phyloP scores from a whole-genome alignment of 257 asterid species.

The Euphrasia confusa region DNA sequence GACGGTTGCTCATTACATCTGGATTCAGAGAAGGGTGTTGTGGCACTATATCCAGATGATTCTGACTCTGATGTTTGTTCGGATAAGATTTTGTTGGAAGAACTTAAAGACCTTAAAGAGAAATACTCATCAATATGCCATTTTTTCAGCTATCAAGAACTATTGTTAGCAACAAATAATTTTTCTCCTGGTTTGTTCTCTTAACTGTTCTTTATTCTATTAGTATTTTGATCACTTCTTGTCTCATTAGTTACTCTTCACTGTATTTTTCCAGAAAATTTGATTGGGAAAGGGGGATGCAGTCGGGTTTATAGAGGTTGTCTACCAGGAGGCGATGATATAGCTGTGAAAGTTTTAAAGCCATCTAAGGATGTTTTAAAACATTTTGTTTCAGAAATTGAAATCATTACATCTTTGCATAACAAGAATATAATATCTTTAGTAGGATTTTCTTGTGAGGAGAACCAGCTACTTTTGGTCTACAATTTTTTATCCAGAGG shows the following conservation, averaged over 20 bases:
- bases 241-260: slow-evolving; percentile 15
- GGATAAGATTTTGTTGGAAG: slow-evolving; percentile 30
- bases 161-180: slow-evolving; percentile 53
- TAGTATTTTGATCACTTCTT: slow-evolving; percentile 9
- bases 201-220: slow-evolving; percentile 11
- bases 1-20: slow-evolving; percentile 30
- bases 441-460: slow-evolving; percentile 62
- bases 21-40: slow-evolving; percentile 36
- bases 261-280: slow-evolving; percentile 39
- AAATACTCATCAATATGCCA: slow-evolving; percentile 45
- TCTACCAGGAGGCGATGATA: slow-evolving; percentile 54
- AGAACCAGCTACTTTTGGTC: slow-evolving; percentile 55
- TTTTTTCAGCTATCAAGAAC: slow-evolving; percentile 65
- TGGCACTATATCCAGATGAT: slow-evolving; percentile 29
- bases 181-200: slow-evolving; percentile 54
- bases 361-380: slow-evolving; percentile 52
- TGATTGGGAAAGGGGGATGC: slow-evolving; percentile 86
- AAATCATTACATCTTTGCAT: slow-evolving; percentile 50
- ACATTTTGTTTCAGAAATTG: slow-evolving; percentile 72
- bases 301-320: slow-evolving; percentile 66
- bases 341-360: slow-evolving; percentile 71
- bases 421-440: slow-evolving; percentile 66
- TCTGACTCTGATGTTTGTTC: slow-evolving; percentile 19
- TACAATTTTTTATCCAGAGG: slow-evolving; percentile 76
- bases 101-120: slow-evolving; percentile 42